Percentiles rank a stretch among this genome's conserved stretches.
Conservation (phyloP, 805 yeast genomes). For the Myxozyma sirexii region DNA sequence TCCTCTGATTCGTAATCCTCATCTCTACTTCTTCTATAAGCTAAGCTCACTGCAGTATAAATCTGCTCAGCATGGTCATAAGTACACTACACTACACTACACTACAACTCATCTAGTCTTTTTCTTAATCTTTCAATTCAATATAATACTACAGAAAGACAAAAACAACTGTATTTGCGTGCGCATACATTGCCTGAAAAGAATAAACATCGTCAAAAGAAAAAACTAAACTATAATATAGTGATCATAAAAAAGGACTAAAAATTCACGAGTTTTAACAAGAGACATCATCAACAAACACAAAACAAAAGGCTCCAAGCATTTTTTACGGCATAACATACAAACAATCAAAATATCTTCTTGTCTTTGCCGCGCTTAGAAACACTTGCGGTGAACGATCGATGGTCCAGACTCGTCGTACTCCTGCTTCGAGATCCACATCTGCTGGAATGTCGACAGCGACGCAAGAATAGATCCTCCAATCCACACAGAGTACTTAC, state of each 20-base stretch:
- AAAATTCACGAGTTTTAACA: neutral
- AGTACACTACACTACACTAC: too few relatives aligned
- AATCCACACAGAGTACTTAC: slow-evolving; percentile 93
- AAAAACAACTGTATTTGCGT: neutral
- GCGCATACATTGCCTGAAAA: neutral
- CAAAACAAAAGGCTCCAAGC: neutral
- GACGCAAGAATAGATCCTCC: slow-evolving; percentile 99
- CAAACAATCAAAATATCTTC: neutral
- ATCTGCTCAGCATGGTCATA: too few relatives aligned
- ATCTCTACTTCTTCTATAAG: too few relatives aligned
- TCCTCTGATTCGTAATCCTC: neutral
- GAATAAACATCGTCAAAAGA: neutral
- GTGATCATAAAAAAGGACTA: neutral
- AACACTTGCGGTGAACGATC: slow-evolving; percentile 95
- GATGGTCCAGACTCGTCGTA: slow-evolving; percentile 99
- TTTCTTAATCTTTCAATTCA: neutral
- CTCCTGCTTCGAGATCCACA: slow-evolving; percentile 99
- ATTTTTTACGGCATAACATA: neutral
- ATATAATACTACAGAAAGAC: slow-evolving; percentile 3
- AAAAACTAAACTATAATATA: neutral
- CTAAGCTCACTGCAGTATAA: too few relatives aligned
- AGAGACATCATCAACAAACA: neutral
- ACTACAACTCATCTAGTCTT: neutral
- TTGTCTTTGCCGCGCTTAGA: slow-evolving; percentile 50
- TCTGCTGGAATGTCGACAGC: slow-evolving; percentile 99